Percentiles rank a stretch among this genome's conserved stretches.
These are phyloP conservation scores for Trypanosoma platydactyli DNA, from an alignment of 208 protist species.

Conservation along the genomic window DNA sequence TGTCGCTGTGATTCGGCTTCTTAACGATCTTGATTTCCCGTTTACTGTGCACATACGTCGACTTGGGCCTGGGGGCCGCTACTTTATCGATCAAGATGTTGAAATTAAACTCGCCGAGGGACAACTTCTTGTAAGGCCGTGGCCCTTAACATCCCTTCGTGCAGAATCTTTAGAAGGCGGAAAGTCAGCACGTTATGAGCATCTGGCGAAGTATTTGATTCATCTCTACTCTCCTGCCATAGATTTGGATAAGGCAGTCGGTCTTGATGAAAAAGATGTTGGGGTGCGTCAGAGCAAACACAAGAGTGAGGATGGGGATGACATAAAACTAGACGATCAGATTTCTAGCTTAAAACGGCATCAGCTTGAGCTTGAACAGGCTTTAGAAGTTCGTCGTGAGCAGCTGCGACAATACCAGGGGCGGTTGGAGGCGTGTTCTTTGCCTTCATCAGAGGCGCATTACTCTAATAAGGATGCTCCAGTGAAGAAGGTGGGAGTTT, in stretches of 20 bases:
- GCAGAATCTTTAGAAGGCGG: neutral
- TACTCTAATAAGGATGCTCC: neutral
- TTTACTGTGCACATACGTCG: slow-evolving; percentile 23
- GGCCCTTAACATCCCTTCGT: neutral
- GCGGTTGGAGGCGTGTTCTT: slow-evolving; percentile 6
- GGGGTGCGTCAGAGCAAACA: neutral
- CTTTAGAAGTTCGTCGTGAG: neutral
- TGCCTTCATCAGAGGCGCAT: neutral
- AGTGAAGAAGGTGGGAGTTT: neutral
- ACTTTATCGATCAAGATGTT: slow-evolving; percentile 33
- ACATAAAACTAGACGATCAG: neutral
- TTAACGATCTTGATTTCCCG: slow-evolving; percentile 27
- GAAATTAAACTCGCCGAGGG: slow-evolving; percentile 16
- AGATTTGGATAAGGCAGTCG: slow-evolving; percentile 20
- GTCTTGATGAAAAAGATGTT: neutral
- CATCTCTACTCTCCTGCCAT: slow-evolving; percentile 29
- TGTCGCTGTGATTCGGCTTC: slow-evolving; percentile 16
- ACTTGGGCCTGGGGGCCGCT: slow-evolving; percentile 23
- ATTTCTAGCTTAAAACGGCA: neutral
- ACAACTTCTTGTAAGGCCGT: slow-evolving; percentile 24
- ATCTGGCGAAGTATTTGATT: slow-evolving; percentile 31
- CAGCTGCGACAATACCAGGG: slow-evolving; percentile 8
- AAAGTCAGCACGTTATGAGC: slow-evolving; percentile 11
- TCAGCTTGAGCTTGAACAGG: slow-evolving; percentile 2
- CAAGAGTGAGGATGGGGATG: neutral